Base-by-base conservation (phyloP, 257 asterid genomes). In the Craterostigma plantagineum region DNA sequence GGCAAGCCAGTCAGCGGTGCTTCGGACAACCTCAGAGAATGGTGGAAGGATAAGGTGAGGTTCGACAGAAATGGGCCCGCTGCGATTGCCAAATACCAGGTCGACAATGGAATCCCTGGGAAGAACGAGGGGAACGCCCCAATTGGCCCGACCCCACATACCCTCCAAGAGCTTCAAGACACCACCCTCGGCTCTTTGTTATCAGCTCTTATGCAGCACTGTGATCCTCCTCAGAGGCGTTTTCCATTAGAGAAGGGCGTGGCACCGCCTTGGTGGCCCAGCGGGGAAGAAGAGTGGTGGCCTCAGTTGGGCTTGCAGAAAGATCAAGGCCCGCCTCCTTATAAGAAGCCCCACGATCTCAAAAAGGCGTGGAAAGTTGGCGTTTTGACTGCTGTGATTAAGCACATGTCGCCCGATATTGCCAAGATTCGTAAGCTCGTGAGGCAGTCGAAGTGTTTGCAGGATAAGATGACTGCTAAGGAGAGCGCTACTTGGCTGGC, bases 401-500 rank as follows among this genome's bases (percentile, higher is more conserved):
- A 72, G 70, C 94, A 82, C 39, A 79, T 83, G 91, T 82, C 86
- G 3, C 95, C 95, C 33, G 62, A 83, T 60, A 60, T 83, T 54
- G 83, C 91, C 4, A 83, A 71, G 63, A 71, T 79, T 17, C 71
- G 72, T 76, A 67, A 61, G 54, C 61, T 68, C 10, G 64, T 82
- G 34, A 56, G 78, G 60, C 69, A 64, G 56, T 82, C 95, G 0
- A 82, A 82, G 69, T 78, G 91, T 56, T 76, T 82, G 35, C 95
- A 82, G 63, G 95, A 82, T 67, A 82, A 78, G 63, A 82, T 83
- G 92, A 83, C 95, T 14, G 91, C 93, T 7, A 79, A 83, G 61
- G 95, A 40, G 16, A 40, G 45, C 8, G 45, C 45, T 2, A 40
- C 45, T 2, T 40, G 45, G 45, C 45, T 40, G 15, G 17, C 14